These are phyloP conservation scores for Sanghuangporus weigelae DNA, from an alignment of 1,284 basidiomycete species.

Conservation along the genomic window DNA sequence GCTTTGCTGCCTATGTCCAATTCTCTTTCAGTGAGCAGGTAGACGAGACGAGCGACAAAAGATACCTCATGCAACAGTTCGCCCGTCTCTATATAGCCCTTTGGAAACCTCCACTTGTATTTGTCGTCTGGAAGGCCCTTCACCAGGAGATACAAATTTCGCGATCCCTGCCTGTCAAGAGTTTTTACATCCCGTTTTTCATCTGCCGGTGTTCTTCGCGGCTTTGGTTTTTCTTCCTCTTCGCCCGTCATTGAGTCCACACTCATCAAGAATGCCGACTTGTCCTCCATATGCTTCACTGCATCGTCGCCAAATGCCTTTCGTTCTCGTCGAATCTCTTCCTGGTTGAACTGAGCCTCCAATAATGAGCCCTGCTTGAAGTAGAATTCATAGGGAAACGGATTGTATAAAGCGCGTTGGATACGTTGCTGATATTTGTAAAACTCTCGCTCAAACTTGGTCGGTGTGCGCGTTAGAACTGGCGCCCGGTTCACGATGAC, in stretches of 20 bases:
- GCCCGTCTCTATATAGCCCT: conserved; percentile 55
- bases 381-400: conserved; percentile 88
- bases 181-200: conserved; percentile 57
- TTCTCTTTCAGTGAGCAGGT: conserved; percentile 3
- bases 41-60: not conserved
- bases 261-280: conserved; percentile 33
- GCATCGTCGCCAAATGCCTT: conserved; percentile 65
- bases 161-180: conserved; percentile 76
- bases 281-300: conserved; percentile 52
- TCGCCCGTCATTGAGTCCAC: conserved; percentile 33
- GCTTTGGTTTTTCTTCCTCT: conserved; percentile 57
- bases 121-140: conserved; percentile 46
- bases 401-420: conserved; percentile 82
- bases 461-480: conserved; percentile 72
- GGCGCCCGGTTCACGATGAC: conserved; percentile 84
- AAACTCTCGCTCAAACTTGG: conserved; percentile 79
- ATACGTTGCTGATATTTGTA: conserved; percentile 84
- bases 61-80: conserved; percentile 69
- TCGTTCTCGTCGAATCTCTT: conserved; percentile 67
- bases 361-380: conserved; percentile 91
- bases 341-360: conserved; percentile 73
- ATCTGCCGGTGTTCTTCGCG: conserved; percentile 62
- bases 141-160: conserved; percentile 84
- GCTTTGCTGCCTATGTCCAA: conserved; percentile 54
- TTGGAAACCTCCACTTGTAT: conserved; percentile 76